phyloP scores from a whole-genome alignment of 208 protist species.

The Wallacemonas rigidus region DNA sequence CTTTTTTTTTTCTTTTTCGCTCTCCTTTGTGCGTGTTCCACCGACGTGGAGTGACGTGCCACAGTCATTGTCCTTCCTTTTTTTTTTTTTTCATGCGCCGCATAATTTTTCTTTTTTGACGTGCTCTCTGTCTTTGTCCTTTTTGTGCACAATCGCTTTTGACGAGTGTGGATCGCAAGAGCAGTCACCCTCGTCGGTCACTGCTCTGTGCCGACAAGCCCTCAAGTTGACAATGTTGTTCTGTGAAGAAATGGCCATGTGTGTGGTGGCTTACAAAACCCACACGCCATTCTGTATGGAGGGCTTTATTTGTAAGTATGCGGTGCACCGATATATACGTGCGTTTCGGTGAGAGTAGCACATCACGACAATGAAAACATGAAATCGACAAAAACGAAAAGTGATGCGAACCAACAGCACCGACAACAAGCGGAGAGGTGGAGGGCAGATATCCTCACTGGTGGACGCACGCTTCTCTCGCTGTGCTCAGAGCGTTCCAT shows the following conservation, averaged over 20 bases:
- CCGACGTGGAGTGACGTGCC: neutral
- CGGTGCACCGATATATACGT: neutral
- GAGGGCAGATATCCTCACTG: too few species aligned
- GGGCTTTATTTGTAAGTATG: neutral
- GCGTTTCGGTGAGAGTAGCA: neutral
- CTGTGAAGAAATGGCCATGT: neutral
- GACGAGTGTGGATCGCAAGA: neutral
- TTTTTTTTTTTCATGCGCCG: neutral
- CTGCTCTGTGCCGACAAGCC: neutral
- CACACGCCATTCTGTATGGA: neutral
- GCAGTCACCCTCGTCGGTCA: neutral
- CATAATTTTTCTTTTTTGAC: neutral
- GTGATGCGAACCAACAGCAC: too few species aligned
- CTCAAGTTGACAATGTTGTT: neutral
- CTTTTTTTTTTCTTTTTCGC: neutral
- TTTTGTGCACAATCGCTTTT: neutral
- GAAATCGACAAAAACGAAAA: too few species aligned
- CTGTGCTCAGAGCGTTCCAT: too few species aligned
- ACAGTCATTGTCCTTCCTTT: slow-evolving; percentile 6
- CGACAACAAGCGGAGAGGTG: too few species aligned
- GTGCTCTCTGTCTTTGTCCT: neutral
- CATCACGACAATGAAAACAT: neutral
- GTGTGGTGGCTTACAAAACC: neutral
- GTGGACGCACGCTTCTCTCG: too few species aligned
- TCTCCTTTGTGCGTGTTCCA: neutral